A percentile compares a stretch with the other conserved stretches of the same genome.
These are phyloP conservation scores for Heteromeles arbutifolia DNA, from an alignment of 306 rosid genomes.

Conservation along the genomic window DNA sequence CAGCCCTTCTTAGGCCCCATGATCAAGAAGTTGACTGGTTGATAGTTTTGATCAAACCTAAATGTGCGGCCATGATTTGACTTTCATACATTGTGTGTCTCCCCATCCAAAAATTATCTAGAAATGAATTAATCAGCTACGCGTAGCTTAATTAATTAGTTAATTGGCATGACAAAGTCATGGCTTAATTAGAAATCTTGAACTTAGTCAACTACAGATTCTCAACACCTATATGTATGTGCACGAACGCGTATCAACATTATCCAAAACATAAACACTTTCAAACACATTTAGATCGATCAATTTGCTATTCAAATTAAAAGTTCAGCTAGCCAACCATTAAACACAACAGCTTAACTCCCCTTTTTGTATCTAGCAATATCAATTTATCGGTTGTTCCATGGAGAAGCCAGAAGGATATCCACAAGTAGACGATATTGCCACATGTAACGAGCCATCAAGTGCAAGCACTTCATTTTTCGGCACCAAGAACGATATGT, in stretches of 20 bases:
- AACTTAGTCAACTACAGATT: background rate
- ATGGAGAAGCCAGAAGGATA: constrained; percentile 29
- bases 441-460: background rate
- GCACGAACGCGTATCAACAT: background rate
- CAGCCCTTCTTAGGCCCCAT: background rate
- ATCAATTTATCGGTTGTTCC: background rate
- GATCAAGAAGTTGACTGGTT: background rate
- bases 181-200: background rate
- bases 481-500: constrained; percentile 19
- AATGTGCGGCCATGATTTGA: background rate
- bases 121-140: background rate
- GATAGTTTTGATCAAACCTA: background rate
- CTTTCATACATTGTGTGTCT: background rate
- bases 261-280: background rate
- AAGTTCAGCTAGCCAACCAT: background rate
- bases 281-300: background rate
- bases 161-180: background rate
- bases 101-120: background rate
- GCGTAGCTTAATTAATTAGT: background rate
- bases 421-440: constrained; percentile 1
- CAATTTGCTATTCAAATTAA: background rate
- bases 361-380: background rate
- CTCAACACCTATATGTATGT: background rate
- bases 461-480: background rate
- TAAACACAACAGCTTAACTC: background rate